These are phyloP conservation scores for Metschnikowia sp. DNA, from an alignment of 805 yeast genomes.

Conservation along the genomic window DNA sequence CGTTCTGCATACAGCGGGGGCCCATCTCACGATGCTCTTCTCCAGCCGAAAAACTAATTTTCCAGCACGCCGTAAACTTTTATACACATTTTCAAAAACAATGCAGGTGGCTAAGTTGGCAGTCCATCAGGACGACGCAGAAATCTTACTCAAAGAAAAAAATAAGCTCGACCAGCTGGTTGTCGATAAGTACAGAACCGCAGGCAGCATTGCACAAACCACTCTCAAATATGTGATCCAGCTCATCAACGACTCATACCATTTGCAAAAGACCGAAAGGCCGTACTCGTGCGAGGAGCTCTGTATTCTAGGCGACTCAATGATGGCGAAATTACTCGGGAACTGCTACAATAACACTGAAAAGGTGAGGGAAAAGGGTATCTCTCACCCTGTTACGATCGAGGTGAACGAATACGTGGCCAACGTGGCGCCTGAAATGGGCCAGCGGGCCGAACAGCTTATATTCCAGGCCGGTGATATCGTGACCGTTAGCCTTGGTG, in stretches of 20 bases:
- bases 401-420: slow-evolving; percentile 75
- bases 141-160: slow-evolving; percentile 66
- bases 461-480: slow-evolving; percentile 73
- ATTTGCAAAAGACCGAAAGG: slow-evolving; percentile 44
- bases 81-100: neutral
- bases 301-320: slow-evolving; percentile 79
- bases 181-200: slow-evolving; percentile 79
- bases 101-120: slow-evolving; percentile 80
- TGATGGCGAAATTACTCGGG: slow-evolving; percentile 56
- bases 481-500: slow-evolving; percentile 81
- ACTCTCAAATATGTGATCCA: slow-evolving; percentile 63
- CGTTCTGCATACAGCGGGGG: slow-evolving; percentile 11
- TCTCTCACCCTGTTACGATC: slow-evolving; percentile 86
- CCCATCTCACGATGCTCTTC: slow-evolving; percentile 15
- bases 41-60: neutral
- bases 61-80: neutral
- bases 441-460: slow-evolving; percentile 44
- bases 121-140: slow-evolving; percentile 70
- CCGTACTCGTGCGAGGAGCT: slow-evolving; percentile 62
- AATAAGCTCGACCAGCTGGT: slow-evolving; percentile 61
- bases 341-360: slow-evolving; percentile 56
- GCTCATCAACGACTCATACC: slow-evolving; percentile 73
- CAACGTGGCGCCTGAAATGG: slow-evolving; percentile 87
- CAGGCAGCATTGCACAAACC: slow-evolving; percentile 87
- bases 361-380: slow-evolving; percentile 77